A percentile compares a stretch with the other conserved stretches of the same genome.
These are phyloP conservation scores for Phytopythium ostracodes DNA, from an alignment of 352 stramenopile species.

Conservation along the genomic window DNA sequence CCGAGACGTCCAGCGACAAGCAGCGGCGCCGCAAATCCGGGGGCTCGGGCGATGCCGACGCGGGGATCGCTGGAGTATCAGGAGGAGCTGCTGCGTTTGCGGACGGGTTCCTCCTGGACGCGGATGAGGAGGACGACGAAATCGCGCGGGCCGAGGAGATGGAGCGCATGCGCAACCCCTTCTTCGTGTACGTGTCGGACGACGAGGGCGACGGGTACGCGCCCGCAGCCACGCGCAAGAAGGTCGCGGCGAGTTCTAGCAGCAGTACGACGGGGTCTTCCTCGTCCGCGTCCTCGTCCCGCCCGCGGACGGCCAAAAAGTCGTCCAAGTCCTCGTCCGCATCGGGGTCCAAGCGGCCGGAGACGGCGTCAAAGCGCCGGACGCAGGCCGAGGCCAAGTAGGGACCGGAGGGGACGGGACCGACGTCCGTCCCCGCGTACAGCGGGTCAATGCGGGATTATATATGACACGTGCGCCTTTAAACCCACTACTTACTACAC, in stretches of 20 bases:
- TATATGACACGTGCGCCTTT: too few species aligned
- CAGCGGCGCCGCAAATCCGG: slow-evolving; percentile 44
- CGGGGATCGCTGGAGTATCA: neutral
- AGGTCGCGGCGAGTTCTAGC: slow-evolving; percentile 6
- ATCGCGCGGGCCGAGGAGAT: slow-evolving; percentile 63
- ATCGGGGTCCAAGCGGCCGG: slow-evolving; percentile 45
- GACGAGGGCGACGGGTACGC: slow-evolving; percentile 79
- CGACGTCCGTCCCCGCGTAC: too few species aligned
- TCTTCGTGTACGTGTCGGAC: slow-evolving; percentile 83
- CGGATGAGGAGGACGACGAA: slow-evolving; percentile 54
- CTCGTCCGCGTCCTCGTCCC: slow-evolving; percentile 8
- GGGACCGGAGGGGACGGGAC: too few species aligned
- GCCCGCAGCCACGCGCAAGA: slow-evolving; percentile 52
- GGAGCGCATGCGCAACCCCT: slow-evolving; percentile 68
- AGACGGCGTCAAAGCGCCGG: slow-evolving; percentile 53
- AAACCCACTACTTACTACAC: too few species aligned
- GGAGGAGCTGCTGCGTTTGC: neutral
- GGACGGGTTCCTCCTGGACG: neutral
- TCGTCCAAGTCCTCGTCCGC: slow-evolving; percentile 24
- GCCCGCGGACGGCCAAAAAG: slow-evolving; percentile 63
- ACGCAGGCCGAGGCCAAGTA: slow-evolving; percentile 33
- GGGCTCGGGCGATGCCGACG: neutral
- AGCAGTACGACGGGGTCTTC: too few species aligned
- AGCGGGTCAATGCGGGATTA: too few species aligned
- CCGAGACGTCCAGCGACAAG: slow-evolving; percentile 70